These are phyloP conservation scores for Hibiscus tridactylites DNA, from an alignment of 345 rosid genomes.

Conservation along the genomic window DNA sequence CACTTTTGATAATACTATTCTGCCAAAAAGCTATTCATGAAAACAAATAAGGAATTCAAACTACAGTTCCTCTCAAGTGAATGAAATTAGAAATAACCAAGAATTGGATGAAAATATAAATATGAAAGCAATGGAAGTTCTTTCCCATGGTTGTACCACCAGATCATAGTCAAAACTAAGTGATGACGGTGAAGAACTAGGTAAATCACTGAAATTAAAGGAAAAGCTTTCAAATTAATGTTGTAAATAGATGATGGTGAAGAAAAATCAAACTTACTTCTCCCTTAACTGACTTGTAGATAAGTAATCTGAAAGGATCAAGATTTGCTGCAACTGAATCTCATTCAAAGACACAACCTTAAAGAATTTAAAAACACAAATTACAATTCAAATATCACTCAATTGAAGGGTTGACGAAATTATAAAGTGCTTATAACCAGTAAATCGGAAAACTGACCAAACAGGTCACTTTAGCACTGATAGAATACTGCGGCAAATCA, in stretches of 20 bases:
- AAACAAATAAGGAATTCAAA: background rate
- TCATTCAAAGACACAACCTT: slow-evolving; percentile 65
- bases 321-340: slow-evolving; percentile 60
- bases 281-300: slow-evolving; percentile 60
- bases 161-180: background rate
- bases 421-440: background rate
- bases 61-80: background rate
- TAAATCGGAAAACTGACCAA: slow-evolving; percentile 46
- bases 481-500: slow-evolving; percentile 70
- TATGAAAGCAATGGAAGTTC: background rate
- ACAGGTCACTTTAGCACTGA: slow-evolving; percentile 52
- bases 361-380: slow-evolving; percentile 6
- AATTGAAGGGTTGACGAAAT: background rate
- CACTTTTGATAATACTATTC: no score
- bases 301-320: slow-evolving; percentile 66
- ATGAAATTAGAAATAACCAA: background rate
- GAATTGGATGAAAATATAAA: background rate
- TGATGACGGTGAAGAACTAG: background rate
- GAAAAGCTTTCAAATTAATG: background rate
- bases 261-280: slow-evolving; percentile 44
- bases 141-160: background rate
- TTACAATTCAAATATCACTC: slow-evolving; percentile 1
- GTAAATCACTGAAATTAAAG: background rate
- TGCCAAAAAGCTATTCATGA: no score
- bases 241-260: background rate